These are phyloP conservation scores for Rhizophagus prolifer DNA, from an alignment of 192 early-diverging fungal species.

Conservation along the genomic window DNA sequence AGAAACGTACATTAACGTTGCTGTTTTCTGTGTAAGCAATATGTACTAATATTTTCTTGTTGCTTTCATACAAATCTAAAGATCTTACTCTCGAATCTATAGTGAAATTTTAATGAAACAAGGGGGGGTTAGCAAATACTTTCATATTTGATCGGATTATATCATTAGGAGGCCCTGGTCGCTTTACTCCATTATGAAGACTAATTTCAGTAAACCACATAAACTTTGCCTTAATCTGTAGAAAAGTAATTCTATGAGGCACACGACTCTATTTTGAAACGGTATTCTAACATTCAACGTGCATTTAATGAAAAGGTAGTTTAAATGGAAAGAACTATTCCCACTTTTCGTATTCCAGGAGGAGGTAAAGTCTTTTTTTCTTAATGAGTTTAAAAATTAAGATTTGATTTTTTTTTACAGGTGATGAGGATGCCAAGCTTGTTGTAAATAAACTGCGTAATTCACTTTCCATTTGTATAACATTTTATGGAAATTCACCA, in stretches of 20 bases:
- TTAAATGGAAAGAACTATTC: too few relatives aligned
- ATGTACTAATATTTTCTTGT: not conserved
- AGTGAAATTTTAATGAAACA: not conserved
- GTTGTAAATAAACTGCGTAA: too few relatives aligned
- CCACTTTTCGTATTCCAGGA: too few relatives aligned
- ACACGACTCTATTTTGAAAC: not conserved
- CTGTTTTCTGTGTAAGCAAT: not conserved
- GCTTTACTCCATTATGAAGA: too few relatives aligned
- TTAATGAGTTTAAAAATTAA: constrained; percentile 8
- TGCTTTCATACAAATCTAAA: constrained; percentile 1
- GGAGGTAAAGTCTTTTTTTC: not conserved
- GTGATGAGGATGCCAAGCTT: not conserved
- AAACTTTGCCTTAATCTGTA: not conserved
- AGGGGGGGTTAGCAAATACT: not conserved
- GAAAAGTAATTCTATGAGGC: not conserved
- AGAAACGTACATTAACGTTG: too few relatives aligned
- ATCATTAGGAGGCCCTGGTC: too few relatives aligned
- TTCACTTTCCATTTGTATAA: too few relatives aligned
- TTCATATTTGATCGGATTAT: too few relatives aligned
- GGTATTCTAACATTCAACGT: not conserved
- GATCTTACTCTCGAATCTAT: not conserved
- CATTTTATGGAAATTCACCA: too few relatives aligned
- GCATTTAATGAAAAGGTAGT: too few relatives aligned
- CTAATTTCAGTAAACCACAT: not conserved
- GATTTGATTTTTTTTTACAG: not conserved